phyloP scores from a whole-genome alignment of 2,329 filamentous ascomycete genomes.

The Fusarium coffeatum region DNA sequence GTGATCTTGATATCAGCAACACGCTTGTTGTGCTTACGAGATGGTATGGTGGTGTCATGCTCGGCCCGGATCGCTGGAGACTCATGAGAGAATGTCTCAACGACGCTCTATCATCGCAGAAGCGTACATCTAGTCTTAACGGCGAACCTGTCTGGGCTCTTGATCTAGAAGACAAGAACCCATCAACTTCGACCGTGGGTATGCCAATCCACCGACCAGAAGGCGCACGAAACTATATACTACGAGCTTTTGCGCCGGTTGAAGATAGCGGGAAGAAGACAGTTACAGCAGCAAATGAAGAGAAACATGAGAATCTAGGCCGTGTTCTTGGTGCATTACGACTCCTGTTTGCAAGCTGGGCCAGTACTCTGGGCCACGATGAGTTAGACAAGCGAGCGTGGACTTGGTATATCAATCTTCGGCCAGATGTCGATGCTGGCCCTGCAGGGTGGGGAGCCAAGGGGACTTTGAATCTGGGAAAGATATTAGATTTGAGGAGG shows the following conservation, averaged over 20 bases:
- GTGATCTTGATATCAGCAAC: slow-evolving; percentile 62
- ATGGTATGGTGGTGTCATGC: slow-evolving; percentile 72
- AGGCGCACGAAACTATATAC: slow-evolving; percentile 69
- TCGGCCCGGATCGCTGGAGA: slow-evolving; percentile 71
- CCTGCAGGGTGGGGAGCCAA: slow-evolving; percentile 87
- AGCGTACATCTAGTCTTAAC: slow-evolving; percentile 51
- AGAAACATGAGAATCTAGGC: slow-evolving; percentile 77
- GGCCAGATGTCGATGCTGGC: slow-evolving; percentile 80
- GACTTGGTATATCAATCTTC: slow-evolving; percentile 81
- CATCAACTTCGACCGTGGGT: slow-evolving; percentile 56
- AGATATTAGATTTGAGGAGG: slow-evolving; percentile 70
- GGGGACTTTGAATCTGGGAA: slow-evolving; percentile 72
- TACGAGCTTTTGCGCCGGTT: slow-evolving; percentile 68
- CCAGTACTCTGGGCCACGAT: slow-evolving; percentile 65
- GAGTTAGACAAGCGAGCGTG: slow-evolving; percentile 83
- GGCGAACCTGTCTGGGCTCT: slow-evolving; percentile 71
- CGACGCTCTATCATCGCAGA: slow-evolving; percentile 64
- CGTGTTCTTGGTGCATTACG: slow-evolving; percentile 77
- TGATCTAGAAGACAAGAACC: slow-evolving; percentile 64
- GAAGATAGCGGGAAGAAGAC: slow-evolving; percentile 51
- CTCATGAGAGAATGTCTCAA: slow-evolving; percentile 69
- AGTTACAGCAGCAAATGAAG: slow-evolving; percentile 61
- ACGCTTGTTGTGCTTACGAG: slow-evolving; percentile 69
- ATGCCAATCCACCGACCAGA: slow-evolving; percentile 82
- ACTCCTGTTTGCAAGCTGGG: slow-evolving; percentile 80